Percentiles rank a stretch among this genome's conserved stretches.
Evolutionary conservation across 2,329 filamentous ascomycete species (phyloP).

Genomic region (Davidsoniella neocaledoniae): DNA sequence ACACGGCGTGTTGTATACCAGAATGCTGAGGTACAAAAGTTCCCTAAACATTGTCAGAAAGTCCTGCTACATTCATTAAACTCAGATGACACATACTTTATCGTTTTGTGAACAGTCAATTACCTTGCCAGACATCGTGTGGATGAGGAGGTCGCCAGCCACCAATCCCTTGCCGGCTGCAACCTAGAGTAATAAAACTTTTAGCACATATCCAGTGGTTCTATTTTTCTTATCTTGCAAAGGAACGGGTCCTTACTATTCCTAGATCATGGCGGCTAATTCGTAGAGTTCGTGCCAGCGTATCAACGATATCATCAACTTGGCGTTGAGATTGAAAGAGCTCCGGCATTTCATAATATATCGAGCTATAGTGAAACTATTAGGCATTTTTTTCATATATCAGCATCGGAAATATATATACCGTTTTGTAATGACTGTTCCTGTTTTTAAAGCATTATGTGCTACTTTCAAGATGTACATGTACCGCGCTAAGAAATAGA

Average conservation of each 20-base stretch:
- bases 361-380: conserved; percentile 35
- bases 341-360: conserved; percentile 62
- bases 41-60: conserved; percentile 28
- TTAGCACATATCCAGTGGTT: not conserved
- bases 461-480: conserved; percentile 42
- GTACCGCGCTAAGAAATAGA: conserved; percentile 30
- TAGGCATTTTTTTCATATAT: not conserved
- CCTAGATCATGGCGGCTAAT: conserved; percentile 49
- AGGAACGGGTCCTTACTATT: conserved; percentile 34
- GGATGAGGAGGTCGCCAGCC: conserved; percentile 37
- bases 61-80: not conserved
- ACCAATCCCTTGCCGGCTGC: conserved; percentile 60
- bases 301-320: conserved; percentile 58
- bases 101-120: conserved; percentile 18
- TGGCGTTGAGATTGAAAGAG: conserved; percentile 52
- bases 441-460: conserved; percentile 40
- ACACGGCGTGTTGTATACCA: conserved; percentile 31
- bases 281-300: conserved; percentile 53
- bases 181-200: conserved; percentile 28
- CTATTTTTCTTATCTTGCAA: no score
- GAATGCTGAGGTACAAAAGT: conserved; percentile 39
- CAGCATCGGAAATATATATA: conserved; percentile 17
- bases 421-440: conserved; percentile 44
- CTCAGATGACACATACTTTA: conserved; percentile 18
- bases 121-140: conserved; percentile 26